Evolutionary conservation across 108 stramenopile genomes (phyloP), one percentile per base, ranked within the genome.

Genomic region (Nannochloropsis salina): DNA sequence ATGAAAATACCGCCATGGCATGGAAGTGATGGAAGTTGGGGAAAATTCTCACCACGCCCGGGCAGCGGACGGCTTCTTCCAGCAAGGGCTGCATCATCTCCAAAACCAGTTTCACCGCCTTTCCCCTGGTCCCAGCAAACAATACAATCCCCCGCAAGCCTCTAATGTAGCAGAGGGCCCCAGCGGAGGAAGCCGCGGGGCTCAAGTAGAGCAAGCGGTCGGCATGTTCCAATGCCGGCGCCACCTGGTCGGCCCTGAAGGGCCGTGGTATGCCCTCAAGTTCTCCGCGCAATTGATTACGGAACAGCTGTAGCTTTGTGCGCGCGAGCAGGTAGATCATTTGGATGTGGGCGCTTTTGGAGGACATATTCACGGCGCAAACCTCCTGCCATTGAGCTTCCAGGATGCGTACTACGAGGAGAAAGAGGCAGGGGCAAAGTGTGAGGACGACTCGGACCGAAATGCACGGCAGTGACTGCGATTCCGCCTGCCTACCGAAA

Each of bases 1-100:
- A 74, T n/a, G n/a, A 74, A 15, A 74, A n/a, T n/a, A 74, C n/a
- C 61, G 61, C 61, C 61, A 74, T 74, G 61, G n/a, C 61, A 74
- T 74, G 61, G 6, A 74, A 8, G n/a, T n/a, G n/a, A 74, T 74
- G 61, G n/a, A 74, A 74, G 61, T 74, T 74, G 4, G 61, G 61
- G 20, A 74, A 74, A 8, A 74, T 74, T n/a, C n/a, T 74, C 6
- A 74, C 61, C 61, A 74, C n/a, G 61, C 61, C 61, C 61, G 61
- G 61, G 61, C 61, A 74, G 20, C 61, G 15, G 20, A 74, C n/a
- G 4, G 61, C 3, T 15, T 74, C 20, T n/a, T 74, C n/a, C 15
- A 74, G 61, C 61, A 74, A 15, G 20, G 61, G 61, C 61, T 74
- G 61, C 61, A 74, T 74, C 6, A n/a, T 74, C 20, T 15, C 61